Conservation (phyloP, 768 basidiomycete species). For the Lactarius deliciosus region DNA sequence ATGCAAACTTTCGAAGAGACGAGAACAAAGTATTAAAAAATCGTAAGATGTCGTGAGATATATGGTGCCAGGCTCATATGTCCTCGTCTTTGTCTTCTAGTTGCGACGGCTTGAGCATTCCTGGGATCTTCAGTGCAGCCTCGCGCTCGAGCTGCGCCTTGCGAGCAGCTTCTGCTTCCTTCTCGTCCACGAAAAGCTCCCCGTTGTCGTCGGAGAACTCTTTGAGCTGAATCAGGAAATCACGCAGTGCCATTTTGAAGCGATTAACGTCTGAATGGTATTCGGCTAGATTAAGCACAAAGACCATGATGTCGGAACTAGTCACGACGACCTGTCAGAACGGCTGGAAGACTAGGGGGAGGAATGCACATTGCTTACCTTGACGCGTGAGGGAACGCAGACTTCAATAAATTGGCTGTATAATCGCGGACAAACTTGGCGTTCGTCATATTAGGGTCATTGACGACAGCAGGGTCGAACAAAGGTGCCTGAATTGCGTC, state of each 20-base stretch:
- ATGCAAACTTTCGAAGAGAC: conserved; percentile 20
- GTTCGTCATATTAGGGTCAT: conserved; percentile 74
- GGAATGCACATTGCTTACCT: conserved; percentile 50
- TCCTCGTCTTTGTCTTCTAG: conserved; percentile 93
- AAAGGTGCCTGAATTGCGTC: conserved; percentile 79
- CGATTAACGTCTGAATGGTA: conserved; percentile 77
- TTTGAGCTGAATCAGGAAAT: conserved; percentile 97
- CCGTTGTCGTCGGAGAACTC: conserved; percentile 96
- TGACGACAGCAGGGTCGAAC: conserved; percentile 72
- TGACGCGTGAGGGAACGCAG: conserved; percentile 91
- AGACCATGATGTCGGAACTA: conserved; percentile 72
- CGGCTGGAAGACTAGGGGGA: conserved; percentile 4
- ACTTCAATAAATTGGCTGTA: conserved; percentile 80
- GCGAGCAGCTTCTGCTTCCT: conserved; percentile 77
- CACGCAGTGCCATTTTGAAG: conserved; percentile 92
- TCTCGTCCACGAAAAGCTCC: conserved; percentile 92
- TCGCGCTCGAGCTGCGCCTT: conserved; percentile 84
- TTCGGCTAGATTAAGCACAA: conserved; percentile 65
- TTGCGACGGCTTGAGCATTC: conserved; percentile 95
- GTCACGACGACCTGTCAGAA: conserved; percentile 14
- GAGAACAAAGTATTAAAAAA: conserved; percentile 21
- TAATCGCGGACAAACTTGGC: conserved; percentile 80
- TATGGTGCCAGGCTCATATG: conserved; percentile 44
- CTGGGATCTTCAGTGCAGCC: conserved; percentile 92
- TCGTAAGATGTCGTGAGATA: conserved; percentile 27